phyloP scores from a whole-genome alignment of 1,284 basidiomycete genomes.

The Heterobasidion parviporum region DNA sequence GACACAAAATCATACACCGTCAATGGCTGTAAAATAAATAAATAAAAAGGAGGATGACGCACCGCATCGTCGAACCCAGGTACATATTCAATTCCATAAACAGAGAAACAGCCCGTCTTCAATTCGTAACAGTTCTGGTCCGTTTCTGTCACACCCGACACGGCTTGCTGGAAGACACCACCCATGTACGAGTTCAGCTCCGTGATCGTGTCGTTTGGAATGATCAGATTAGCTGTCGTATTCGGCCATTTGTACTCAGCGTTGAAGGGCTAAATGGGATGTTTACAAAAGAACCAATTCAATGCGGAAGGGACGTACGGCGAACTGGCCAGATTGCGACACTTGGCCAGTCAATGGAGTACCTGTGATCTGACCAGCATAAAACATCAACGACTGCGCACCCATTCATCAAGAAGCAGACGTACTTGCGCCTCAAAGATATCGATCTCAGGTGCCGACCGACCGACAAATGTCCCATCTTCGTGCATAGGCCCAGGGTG shows the following conservation, averaged over 20 bases:
- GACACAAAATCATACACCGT: neutral
- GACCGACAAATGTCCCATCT: conserved; percentile 45
- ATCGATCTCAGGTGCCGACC: conserved; percentile 43
- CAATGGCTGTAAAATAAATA: too few relatives aligned
- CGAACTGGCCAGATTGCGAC: conserved; percentile 39
- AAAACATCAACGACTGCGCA: too few relatives aligned
- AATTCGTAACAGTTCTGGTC: conserved; percentile 8
- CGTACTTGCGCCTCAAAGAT: conserved; percentile 35
- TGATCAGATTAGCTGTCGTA: conserved; percentile 32
- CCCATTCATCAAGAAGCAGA: too few relatives aligned
- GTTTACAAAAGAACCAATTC: neutral
- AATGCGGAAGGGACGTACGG: conserved; percentile 18
- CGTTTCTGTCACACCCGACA: conserved; percentile 11
- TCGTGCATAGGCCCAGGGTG: conserved; percentile 48
- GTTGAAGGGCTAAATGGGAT: conserved; percentile 35
- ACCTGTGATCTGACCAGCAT: conserved; percentile 17
- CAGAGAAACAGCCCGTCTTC: conserved; percentile 32
- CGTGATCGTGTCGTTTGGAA: conserved; percentile 35
- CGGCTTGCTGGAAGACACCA: conserved; percentile 45
- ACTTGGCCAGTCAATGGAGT: conserved; percentile 24
- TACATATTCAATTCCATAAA: conserved; percentile 60
- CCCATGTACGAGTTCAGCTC: conserved; percentile 44
- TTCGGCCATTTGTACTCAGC: conserved; percentile 31
- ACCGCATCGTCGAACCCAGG: conserved; percentile 34
- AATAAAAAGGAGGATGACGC: too few relatives aligned